phyloP scores from a whole-genome alignment of 805 yeast genomes.

The Kluyveromyces lactis region DNA sequence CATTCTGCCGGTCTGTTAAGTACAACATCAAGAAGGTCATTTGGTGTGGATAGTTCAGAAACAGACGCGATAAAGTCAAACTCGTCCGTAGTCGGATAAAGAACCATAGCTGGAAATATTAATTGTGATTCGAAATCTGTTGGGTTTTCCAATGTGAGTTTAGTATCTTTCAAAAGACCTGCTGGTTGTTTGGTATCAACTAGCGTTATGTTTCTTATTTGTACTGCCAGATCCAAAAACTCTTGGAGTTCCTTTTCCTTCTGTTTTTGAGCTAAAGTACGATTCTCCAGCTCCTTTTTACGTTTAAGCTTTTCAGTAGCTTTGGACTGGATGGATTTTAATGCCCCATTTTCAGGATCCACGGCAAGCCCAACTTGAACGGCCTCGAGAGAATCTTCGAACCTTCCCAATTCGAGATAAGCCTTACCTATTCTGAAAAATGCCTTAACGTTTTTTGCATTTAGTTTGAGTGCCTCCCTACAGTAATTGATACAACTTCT shows the following conservation, averaged over 20 bases:
- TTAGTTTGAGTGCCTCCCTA: constrained; percentile 53
- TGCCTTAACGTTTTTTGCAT: constrained; percentile 74
- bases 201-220: constrained; percentile 46
- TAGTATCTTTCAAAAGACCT: constrained; percentile 46
- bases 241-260: constrained; percentile 34
- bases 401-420: constrained; percentile 54
- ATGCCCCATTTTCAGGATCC: constrained; percentile 52
- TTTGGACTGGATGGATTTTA: constrained; percentile 38
- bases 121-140: constrained; percentile 68
- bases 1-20: constrained; percentile 61
- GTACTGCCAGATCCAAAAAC: constrained; percentile 50
- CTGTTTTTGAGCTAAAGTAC: constrained; percentile 14
- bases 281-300: constrained; percentile 24
- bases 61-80: constrained; percentile 73
- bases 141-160: constrained; percentile 52
- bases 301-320: constrained; percentile 34
- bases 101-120: constrained; percentile 68
- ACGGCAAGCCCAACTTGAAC: constrained; percentile 54
- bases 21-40: constrained; percentile 52
- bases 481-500: constrained; percentile 84
- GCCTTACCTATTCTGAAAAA: constrained; percentile 81
- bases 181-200: constrained; percentile 46
- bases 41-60: constrained; percentile 62
- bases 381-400: constrained; percentile 65
- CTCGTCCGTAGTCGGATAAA: constrained; percentile 79